phyloP scores from a whole-genome alignment of 2,329 filamentous ascomycete species.

The Colletotrichum limetticola region DNA sequence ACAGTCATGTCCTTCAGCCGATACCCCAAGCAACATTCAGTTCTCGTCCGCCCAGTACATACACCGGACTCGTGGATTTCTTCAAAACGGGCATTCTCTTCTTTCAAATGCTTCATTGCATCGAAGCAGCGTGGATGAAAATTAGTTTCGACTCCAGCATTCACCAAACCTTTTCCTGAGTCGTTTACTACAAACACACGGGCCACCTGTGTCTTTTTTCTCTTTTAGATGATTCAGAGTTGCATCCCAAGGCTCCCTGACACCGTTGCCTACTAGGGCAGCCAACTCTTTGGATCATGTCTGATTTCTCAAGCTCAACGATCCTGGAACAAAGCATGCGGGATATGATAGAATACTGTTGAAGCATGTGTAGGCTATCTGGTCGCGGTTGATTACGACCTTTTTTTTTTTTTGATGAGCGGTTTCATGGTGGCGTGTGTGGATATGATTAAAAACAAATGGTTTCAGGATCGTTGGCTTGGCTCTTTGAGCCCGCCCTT shows the following conservation, averaged over 20 bases:
- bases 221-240: slow-evolving; percentile 1
- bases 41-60: slow-evolving; percentile 33
- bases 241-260: not conserved
- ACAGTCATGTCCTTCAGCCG: slow-evolving; percentile 33
- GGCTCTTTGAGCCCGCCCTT: not conserved
- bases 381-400: slow-evolving; percentile 8
- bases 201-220: not conserved
- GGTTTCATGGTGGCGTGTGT: not conserved
- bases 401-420: slow-evolving; percentile 4
- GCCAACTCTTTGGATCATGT: not conserved
- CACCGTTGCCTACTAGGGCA: not conserved
- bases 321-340: slow-evolving; percentile 24
- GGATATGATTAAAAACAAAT: not conserved
- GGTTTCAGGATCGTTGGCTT: slow-evolving; percentile 30
- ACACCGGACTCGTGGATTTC: slow-evolving; percentile 30
- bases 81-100: slow-evolving; percentile 28
- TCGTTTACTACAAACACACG: not conserved
- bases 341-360: slow-evolving; percentile 24
- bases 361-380: slow-evolving; percentile 29
- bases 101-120: slow-evolving; percentile 24
- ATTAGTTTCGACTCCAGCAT: slow-evolving; percentile 9
- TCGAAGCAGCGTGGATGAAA: slow-evolving; percentile 22
- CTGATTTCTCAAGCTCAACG: not conserved
- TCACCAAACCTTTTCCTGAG: not conserved
- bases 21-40: slow-evolving; percentile 29